These are phyloP conservation scores for Penicillium simplicissimum DNA, from an alignment of 495 filamentous ascomycete genomes.

Conservation along the genomic window DNA sequence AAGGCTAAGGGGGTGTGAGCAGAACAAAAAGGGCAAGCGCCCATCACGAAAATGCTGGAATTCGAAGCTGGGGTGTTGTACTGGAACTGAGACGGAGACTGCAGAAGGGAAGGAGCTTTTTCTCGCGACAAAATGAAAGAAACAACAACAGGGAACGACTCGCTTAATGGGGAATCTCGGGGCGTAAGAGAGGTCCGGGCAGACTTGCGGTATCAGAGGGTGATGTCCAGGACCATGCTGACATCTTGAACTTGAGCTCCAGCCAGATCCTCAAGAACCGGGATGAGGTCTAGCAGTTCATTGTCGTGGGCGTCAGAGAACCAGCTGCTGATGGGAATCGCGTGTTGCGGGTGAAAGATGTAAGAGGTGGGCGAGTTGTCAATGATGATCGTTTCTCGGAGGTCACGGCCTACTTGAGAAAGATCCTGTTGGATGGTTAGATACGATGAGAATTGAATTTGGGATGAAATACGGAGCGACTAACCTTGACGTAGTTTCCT, in stretches of 20 bases:
- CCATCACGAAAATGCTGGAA: slow-evolving; percentile 26
- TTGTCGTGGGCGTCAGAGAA: slow-evolving; percentile 99
- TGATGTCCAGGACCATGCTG: slow-evolving; percentile 95
- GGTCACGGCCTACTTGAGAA: slow-evolving; percentile 92
- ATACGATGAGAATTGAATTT: background rate
- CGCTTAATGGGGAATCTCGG: slow-evolving; percentile 39
- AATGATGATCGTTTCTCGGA: slow-evolving; percentile 98
- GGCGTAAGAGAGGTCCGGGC: slow-evolving; percentile 34
- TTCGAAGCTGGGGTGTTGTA: background rate
- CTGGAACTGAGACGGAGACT: background rate
- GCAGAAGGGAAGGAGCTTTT: slow-evolving; percentile 23
- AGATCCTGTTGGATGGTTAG: slow-evolving; percentile 62
- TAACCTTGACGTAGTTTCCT: slow-evolving; percentile 95
- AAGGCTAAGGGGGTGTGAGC: slow-evolving; percentile 8
- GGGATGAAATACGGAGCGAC: slow-evolving; percentile 5
- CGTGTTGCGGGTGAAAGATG: slow-evolving; percentile 99
- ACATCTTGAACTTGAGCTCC: slow-evolving; percentile 86
- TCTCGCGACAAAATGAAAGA: slow-evolving; percentile 20
- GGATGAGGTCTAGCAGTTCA: slow-evolving; percentile 96
- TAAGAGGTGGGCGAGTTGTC: slow-evolving; percentile 99
- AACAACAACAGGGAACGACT: slow-evolving; percentile 26
- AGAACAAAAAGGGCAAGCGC: background rate
- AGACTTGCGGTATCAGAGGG: slow-evolving; percentile 56
- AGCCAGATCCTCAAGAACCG: slow-evolving; percentile 96
- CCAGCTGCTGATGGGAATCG: slow-evolving; percentile 99